Conservation (phyloP, 1,284 basidiomycete genomes). For the Boletus austroedulis region DNA sequence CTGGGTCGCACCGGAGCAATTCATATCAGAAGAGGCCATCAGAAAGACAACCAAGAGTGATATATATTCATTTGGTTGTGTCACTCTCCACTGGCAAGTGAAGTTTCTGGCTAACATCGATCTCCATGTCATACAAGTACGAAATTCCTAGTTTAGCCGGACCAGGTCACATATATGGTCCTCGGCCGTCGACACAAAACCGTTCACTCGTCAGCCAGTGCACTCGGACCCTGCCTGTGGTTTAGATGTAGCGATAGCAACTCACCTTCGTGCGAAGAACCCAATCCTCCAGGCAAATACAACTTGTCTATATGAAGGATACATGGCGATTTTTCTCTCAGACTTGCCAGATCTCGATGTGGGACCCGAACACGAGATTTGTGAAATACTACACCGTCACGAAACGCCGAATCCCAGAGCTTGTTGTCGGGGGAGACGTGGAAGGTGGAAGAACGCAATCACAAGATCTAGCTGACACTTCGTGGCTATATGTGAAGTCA, state of each 20-base stretch:
- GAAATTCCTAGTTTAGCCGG: background rate
- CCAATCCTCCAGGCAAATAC: background rate
- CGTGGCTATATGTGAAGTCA: background rate
- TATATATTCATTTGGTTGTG: constrained; percentile 15
- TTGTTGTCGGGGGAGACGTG: background rate
- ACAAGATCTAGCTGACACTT: background rate
- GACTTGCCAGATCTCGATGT: background rate
- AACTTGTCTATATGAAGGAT: background rate
- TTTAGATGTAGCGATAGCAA: background rate
- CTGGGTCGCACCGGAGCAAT: constrained; percentile 16
- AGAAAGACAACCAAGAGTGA: constrained; percentile 1
- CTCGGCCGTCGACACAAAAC: background rate
- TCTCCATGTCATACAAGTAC: background rate
- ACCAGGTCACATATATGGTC: background rate
- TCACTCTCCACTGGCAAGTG: constrained; percentile 10
- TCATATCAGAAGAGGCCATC: background rate
- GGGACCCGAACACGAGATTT: constrained; percentile 20
- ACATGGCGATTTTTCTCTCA: too few relatives aligned
- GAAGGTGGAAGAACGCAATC: too few relatives aligned
- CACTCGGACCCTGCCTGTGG: constrained; percentile 6
- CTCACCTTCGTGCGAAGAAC: background rate
- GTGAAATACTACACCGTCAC: constrained; percentile 14
- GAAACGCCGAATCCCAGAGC: constrained; percentile 8
- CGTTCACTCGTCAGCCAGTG: background rate
- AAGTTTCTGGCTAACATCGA: background rate